Conservation (phyloP, 2,329 filamentous ascomycete genomes). For the Erysiphe pulchra region DNA sequence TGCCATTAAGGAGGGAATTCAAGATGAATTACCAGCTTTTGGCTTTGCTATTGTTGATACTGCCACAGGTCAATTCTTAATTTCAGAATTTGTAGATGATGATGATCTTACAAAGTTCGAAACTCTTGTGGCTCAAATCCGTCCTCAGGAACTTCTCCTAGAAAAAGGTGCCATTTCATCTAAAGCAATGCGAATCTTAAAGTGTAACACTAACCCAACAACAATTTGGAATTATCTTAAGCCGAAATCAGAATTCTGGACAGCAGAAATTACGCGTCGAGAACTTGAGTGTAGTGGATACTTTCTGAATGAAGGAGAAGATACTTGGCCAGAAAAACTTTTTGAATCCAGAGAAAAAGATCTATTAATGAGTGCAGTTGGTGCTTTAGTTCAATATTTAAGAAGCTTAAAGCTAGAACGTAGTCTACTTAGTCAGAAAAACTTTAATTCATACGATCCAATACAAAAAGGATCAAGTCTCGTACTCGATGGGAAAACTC, state of each 20-base stretch:
- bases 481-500: slow-evolving; percentile 79
- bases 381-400: slow-evolving; percentile 70
- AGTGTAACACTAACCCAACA: slow-evolving; percentile 79
- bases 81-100: slow-evolving; percentile 85
- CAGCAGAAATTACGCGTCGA: slow-evolving; percentile 53
- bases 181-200: slow-evolving; percentile 78
- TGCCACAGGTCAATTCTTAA: slow-evolving; percentile 78
- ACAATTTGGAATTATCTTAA: slow-evolving; percentile 93
- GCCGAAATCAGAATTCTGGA: slow-evolving; percentile 70
- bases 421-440: slow-evolving; percentile 65
- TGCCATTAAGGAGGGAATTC: slow-evolving; percentile 61
- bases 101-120: slow-evolving; percentile 89
- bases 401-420: slow-evolving; percentile 69
- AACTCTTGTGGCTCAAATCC: slow-evolving; percentile 79
- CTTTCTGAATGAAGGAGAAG: slow-evolving; percentile 36
- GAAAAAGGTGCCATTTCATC: slow-evolving; percentile 71
- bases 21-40: slow-evolving; percentile 55
- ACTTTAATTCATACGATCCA: slow-evolving; percentile 77
- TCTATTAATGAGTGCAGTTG: slow-evolving; percentile 69
- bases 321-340: slow-evolving; percentile 52
- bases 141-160: slow-evolving; percentile 65
- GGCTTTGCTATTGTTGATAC: slow-evolving; percentile 88
- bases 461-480: slow-evolving; percentile 73
- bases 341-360: slow-evolving; percentile 52
- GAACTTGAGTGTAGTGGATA: slow-evolving; percentile 63